Conservation (phyloP, 2,329 filamentous ascomycete species). For the Neonectria faginata region DNA sequence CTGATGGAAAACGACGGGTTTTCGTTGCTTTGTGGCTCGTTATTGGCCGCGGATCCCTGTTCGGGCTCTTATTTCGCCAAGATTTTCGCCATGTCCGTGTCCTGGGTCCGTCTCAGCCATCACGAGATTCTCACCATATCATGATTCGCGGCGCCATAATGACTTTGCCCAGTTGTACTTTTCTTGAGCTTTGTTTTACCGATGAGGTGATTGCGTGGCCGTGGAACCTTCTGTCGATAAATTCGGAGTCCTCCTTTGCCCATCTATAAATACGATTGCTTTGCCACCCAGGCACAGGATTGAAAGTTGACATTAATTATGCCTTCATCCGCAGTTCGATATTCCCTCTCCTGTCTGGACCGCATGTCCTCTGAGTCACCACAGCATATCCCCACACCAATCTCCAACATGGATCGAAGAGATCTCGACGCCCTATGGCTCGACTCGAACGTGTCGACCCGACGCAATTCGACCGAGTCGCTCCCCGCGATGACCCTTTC, state of each 20-base stretch:
- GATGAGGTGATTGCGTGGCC: constrained; percentile 5
- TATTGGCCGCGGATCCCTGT: constrained; percentile 16
- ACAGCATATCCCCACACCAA: neutral
- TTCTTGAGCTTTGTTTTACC: neutral
- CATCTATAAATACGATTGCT: constrained; percentile 15
- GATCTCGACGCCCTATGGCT: constrained; percentile 39
- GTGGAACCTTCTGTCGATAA: constrained; percentile 18
- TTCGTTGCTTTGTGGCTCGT: constrained; percentile 1
- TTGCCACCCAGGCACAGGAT: neutral
- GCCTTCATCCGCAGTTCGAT: constrained; percentile 14
- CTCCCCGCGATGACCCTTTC: constrained; percentile 19
- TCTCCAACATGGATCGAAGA: constrained; percentile 36
- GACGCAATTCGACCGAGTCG: constrained; percentile 40
- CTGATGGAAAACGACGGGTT: constrained; percentile 10
- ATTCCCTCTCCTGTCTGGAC: constrained; percentile 22
- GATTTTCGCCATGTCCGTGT: constrained; percentile 21
- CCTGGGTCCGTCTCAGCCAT: constrained; percentile 19
- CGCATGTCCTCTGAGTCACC: neutral
- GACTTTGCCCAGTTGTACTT: neutral
- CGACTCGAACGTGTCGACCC: constrained; percentile 43
- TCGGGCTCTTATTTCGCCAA: constrained; percentile 27
- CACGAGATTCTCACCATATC: constrained; percentile 27
- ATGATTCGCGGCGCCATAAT: constrained; percentile 16
- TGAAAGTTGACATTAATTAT: neutral
- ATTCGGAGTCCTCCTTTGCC: neutral